These are phyloP conservation scores for Wickerhamomyces pijperi DNA, from an alignment of 805 yeast genomes.

Conservation along the genomic window DNA sequence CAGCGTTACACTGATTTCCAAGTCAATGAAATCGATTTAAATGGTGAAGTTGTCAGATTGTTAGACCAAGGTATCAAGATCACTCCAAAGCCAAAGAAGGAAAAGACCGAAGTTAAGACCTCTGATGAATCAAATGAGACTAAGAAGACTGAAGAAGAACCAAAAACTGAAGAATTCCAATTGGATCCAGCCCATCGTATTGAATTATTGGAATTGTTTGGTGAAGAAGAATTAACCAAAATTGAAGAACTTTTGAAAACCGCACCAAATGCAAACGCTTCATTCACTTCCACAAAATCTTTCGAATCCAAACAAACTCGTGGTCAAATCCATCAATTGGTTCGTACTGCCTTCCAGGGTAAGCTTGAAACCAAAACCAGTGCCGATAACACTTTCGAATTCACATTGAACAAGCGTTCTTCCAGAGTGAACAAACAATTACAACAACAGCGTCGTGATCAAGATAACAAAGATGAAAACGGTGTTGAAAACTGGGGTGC, in stretches of 20 bases:
- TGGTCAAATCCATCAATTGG: conserved; percentile 65
- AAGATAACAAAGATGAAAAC: conserved; percentile 23
- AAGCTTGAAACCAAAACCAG: conserved; percentile 75
- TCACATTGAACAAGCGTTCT: conserved; percentile 40
- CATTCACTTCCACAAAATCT: conserved; percentile 42
- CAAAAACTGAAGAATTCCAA: conserved; percentile 24
- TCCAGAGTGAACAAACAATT: conserved; percentile 28
- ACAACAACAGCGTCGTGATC: conserved; percentile 16
- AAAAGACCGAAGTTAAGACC: conserved; percentile 9
- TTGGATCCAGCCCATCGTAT: conserved; percentile 34
- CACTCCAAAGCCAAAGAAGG: conserved; percentile 2
- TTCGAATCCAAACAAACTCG: conserved; percentile 65
- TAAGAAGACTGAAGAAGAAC: conserved; percentile 12
- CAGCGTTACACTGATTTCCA: conserved; percentile 88
- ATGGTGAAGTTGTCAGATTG: conserved; percentile 66
- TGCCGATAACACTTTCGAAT: conserved; percentile 48
- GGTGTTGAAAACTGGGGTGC: conserved; percentile 59
- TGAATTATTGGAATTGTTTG: conserved; percentile 42
- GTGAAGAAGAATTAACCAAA: conserved; percentile 46
- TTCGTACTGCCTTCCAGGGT: conserved; percentile 64
- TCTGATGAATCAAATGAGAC: conserved; percentile 6
- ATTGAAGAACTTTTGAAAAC: conserved; percentile 40
- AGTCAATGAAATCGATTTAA: conserved; percentile 73
- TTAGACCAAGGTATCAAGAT: conserved; percentile 52
- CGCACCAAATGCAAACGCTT: conserved; percentile 29